Percentiles rank a stretch among this genome's conserved stretches.
Conservation (phyloP, 1,284 basidiomycete genomes). For the Ganoderma sinense region DNA sequence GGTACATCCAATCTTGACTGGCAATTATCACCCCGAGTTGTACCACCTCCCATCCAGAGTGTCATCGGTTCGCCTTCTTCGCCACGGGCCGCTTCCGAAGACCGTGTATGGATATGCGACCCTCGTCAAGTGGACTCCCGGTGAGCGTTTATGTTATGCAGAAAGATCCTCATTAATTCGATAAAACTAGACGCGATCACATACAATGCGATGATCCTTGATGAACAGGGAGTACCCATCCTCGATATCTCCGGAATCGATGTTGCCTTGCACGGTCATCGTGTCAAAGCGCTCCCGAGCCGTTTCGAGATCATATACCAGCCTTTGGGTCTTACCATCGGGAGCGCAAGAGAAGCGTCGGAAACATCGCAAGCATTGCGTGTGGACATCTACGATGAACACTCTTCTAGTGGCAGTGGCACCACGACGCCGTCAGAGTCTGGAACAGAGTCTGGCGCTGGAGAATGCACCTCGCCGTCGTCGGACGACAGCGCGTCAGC, state of each 20-base stretch:
- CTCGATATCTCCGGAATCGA: conserved; percentile 26
- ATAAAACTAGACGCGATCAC: conserved; percentile 22
- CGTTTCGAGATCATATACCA: conserved; percentile 28
- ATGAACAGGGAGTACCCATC: conserved; percentile 23
- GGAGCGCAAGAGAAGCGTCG: background rate
- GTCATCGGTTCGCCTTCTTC: conserved; percentile 23
- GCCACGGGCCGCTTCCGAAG: conserved; percentile 20
- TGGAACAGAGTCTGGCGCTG: background rate
- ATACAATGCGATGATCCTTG: conserved; percentile 27
- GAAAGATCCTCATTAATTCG: background rate
- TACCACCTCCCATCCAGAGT: conserved; percentile 42
- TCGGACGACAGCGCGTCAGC: background rate
- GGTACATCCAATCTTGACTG: conserved; percentile 37
- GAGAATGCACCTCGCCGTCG: background rate
- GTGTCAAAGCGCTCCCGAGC: conserved; percentile 9
- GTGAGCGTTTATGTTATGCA: conserved; percentile 18
- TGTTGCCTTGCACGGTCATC: conserved; percentile 25
- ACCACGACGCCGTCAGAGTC: background rate
- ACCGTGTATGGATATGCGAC: conserved; percentile 29
- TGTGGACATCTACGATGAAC: background rate
- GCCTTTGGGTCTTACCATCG: background rate
- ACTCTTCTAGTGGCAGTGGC: background rate
- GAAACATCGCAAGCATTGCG: background rate
- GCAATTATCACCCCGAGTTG: conserved; percentile 27
- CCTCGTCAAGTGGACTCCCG: conserved; percentile 32